phyloP scores from a whole-genome alignment of 768 basidiomycete genomes.

The Sistotremastrum suecicum region DNA sequence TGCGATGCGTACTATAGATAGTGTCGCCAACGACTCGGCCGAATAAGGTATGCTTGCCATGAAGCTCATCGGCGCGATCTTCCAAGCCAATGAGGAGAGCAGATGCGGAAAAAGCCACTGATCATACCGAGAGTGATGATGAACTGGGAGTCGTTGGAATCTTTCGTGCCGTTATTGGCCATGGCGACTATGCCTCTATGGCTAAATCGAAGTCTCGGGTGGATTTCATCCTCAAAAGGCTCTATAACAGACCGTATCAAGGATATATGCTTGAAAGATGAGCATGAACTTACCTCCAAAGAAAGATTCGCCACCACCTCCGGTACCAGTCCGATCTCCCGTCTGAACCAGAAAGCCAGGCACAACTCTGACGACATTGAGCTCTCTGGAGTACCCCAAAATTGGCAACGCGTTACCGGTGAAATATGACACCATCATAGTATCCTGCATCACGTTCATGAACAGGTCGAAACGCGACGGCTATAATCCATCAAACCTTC shows the following conservation, averaged over 20 bases:
- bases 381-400: background rate
- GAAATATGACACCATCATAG: slow-evolving; percentile 92
- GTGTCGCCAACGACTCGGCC: slow-evolving; percentile 85
- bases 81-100: background rate
- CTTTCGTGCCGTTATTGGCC: slow-evolving; percentile 80
- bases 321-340: slow-evolving; percentile 85
- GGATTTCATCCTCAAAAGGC: slow-evolving; percentile 89
- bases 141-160: slow-evolving; percentile 91
- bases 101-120: background rate
- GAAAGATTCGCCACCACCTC: slow-evolving; percentile 86
- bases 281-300: slow-evolving; percentile 53
- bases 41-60: slow-evolving; percentile 90
- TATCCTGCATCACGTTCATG: slow-evolving; percentile 43
- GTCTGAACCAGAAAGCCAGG: slow-evolving; percentile 91
- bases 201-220: slow-evolving; percentile 76
- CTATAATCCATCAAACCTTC: slow-evolving; percentile 41
- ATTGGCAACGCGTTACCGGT: slow-evolving; percentile 39
- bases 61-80: slow-evolving; percentile 87
- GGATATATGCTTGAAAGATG: background rate
- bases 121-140: slow-evolving; percentile 75
- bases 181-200: slow-evolving; percentile 89
- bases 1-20: slow-evolving; percentile 55
- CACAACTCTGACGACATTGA: slow-evolving; percentile 40
- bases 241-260: slow-evolving; percentile 29
- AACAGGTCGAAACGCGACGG: background rate